Percentiles rank a stretch among this genome's conserved stretches.
phyloP scores from a whole-genome alignment of 257 asterid species.

The Handroanthus guayacan region DNA sequence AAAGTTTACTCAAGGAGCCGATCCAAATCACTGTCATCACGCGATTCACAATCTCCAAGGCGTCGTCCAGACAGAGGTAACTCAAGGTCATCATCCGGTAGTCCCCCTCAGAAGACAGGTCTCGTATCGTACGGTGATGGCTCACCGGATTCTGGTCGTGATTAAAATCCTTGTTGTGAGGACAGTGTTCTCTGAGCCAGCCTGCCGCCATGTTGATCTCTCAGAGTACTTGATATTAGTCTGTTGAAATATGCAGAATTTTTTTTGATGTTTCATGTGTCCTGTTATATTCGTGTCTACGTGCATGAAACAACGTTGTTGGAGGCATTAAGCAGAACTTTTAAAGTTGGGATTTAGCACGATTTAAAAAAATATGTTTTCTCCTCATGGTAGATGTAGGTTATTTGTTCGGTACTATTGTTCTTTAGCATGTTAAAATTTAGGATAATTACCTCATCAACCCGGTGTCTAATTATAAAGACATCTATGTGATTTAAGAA shows the following conservation, averaged over 20 bases:
- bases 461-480: too few relatives aligned
- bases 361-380: too few relatives aligned
- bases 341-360: too few relatives aligned
- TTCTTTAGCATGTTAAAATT: too few relatives aligned
- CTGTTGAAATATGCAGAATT: constrained; percentile 22
- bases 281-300: background rate
- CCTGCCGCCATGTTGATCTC: background rate
- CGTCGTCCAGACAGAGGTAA: constrained; percentile 48
- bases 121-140: constrained; percentile 86
- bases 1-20: constrained; percentile 49
- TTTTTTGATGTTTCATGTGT: background rate
- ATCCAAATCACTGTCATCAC: constrained; percentile 60
- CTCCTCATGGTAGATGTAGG: too few relatives aligned
- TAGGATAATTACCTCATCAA: too few relatives aligned
- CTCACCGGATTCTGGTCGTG: constrained; percentile 71
- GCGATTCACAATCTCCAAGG: constrained; percentile 63
- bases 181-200: background rate
- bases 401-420: too few relatives aligned
- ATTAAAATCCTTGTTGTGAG: constrained; percentile 34
- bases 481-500: too few relatives aligned
- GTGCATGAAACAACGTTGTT: constrained; percentile 30
- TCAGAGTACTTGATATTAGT: constrained; percentile 8
- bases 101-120: constrained; percentile 70
- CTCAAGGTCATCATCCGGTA: constrained; percentile 68
- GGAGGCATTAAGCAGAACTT: background rate